Evolutionary conservation across 148 eudicot species (phyloP).

Genomic region (Dianthus caryophyllus): DNA sequence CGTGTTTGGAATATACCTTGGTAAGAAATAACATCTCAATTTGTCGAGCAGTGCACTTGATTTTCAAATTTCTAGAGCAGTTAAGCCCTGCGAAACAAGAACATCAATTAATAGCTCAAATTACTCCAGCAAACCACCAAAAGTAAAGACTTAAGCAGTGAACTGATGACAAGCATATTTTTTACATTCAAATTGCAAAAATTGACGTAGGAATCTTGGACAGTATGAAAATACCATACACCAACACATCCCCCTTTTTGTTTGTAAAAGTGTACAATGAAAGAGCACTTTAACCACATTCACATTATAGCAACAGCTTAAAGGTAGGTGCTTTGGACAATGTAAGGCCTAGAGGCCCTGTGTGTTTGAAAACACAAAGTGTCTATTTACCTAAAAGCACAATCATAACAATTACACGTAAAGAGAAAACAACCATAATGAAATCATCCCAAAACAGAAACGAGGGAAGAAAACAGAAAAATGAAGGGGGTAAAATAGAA

Average conservation of each 20-base stretch:
- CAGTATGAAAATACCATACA: background rate
- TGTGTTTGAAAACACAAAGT: no score
- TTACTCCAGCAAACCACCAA: background rate
- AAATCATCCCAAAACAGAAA: no score
- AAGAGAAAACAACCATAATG: no score
- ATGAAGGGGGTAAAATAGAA: background rate
- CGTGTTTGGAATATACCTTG: constrained; percentile 46
- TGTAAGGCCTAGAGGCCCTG: background rate
- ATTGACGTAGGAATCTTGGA: background rate
- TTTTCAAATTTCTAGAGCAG: constrained; percentile 78
- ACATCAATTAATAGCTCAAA: background rate
- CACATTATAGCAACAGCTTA: background rate
- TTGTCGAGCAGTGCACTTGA: constrained; percentile 83
- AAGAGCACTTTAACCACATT: background rate
- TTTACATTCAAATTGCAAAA: background rate
- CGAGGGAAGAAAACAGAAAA: no score
- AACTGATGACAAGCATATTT: background rate
- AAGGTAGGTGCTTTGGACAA: no score
- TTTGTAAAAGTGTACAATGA: background rate
- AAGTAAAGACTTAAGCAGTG: background rate
- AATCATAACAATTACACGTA: no score
- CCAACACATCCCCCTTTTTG: background rate
- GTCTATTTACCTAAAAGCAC: no score
- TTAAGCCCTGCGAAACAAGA: constrained; percentile 60
- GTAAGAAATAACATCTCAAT: constrained; percentile 94